Percentiles rank a stretch among this genome's conserved stretches.
These are phyloP conservation scores for Arachis hypogaea DNA, from an alignment of 306 rosid genomes.

Conservation along the genomic window DNA sequence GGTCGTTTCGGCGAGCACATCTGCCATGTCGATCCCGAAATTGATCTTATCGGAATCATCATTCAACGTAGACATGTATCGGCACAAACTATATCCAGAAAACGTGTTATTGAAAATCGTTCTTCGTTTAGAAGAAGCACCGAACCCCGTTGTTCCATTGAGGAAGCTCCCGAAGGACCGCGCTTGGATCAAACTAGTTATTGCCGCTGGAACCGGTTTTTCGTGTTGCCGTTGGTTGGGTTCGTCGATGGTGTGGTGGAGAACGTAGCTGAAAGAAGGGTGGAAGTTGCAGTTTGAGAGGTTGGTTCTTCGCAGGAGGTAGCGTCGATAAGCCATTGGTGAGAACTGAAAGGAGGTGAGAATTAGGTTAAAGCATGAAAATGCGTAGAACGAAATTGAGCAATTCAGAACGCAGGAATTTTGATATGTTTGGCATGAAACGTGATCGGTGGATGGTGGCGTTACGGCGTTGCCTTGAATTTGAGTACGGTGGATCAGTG, in stretches of 20 bases:
- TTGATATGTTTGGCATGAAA: too few relatives aligned
- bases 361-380: background rate
- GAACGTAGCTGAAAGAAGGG: conserved; percentile 60
- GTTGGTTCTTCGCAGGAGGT: conserved; percentile 60
- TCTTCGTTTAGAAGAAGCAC: conserved; percentile 36
- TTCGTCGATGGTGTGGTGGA: conserved; percentile 45
- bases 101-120: conserved; percentile 39
- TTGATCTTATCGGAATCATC: conserved; percentile 59
- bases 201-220: conserved; percentile 43
- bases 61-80: conserved; percentile 70
- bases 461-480: too few relatives aligned
- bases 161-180: conserved; percentile 57
- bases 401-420: background rate
- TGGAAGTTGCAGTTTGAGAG: conserved; percentile 57
- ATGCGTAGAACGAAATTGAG: background rate
- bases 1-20: conserved; percentile 59
- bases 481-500: too few relatives aligned
- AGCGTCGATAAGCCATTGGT: conserved; percentile 78
- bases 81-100: conserved; percentile 57
- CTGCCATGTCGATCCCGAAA: conserved; percentile 63
- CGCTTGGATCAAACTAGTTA: conserved; percentile 46
- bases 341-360: background rate
- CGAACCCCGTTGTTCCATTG: conserved; percentile 43
- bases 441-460: too few relatives aligned
- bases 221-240: conserved; percentile 41